Conservation (phyloP, 345 rosid genomes). For the Lepidium aucheri region DNA sequence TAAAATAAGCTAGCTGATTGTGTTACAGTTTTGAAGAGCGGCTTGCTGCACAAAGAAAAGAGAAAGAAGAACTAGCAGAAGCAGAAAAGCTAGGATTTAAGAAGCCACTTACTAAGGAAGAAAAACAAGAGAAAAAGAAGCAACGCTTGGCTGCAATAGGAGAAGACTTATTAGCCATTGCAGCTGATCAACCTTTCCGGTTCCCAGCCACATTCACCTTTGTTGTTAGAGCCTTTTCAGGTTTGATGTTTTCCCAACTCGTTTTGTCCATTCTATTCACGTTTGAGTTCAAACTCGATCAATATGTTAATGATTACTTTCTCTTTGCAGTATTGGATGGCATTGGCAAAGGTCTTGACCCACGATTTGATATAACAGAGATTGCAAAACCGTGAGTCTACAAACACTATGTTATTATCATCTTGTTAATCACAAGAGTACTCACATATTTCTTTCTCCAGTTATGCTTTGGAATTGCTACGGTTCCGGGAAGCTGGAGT, state of each 20-base stretch:
- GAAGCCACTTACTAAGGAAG: slow-evolving; percentile 78
- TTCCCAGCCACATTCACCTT: slow-evolving; percentile 98
- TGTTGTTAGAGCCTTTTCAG: slow-evolving; percentile 99
- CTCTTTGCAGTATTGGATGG: slow-evolving; percentile 79
- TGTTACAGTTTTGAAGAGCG: slow-evolving; percentile 86
- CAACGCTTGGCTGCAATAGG: slow-evolving; percentile 98
- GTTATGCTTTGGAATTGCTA: slow-evolving; percentile 91
- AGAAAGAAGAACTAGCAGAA: slow-evolving; percentile 80
- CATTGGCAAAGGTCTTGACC: slow-evolving; percentile 98
- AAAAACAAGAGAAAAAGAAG: slow-evolving; percentile 86
- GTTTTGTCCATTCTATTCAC: background rate
- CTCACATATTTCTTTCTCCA: slow-evolving; percentile 27
- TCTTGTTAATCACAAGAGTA: slow-evolving; percentile 6
- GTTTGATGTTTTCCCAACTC: slow-evolving; percentile 29
- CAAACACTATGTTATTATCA: background rate
- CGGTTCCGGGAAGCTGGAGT: slow-evolving; percentile 92
- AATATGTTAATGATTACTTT: background rate
- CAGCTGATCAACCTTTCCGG: slow-evolving; percentile 97
- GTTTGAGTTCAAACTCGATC: background rate
- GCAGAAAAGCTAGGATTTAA: slow-evolving; percentile 77
- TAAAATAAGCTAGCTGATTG: background rate
- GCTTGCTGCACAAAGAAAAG: slow-evolving; percentile 81
- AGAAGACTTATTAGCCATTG: slow-evolving; percentile 91
- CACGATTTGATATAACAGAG: slow-evolving; percentile 94
- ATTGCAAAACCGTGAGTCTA: slow-evolving; percentile 91